phyloP scores from a whole-genome alignment of 306 rosid genomes.

The Citrullus mucosospermus region DNA sequence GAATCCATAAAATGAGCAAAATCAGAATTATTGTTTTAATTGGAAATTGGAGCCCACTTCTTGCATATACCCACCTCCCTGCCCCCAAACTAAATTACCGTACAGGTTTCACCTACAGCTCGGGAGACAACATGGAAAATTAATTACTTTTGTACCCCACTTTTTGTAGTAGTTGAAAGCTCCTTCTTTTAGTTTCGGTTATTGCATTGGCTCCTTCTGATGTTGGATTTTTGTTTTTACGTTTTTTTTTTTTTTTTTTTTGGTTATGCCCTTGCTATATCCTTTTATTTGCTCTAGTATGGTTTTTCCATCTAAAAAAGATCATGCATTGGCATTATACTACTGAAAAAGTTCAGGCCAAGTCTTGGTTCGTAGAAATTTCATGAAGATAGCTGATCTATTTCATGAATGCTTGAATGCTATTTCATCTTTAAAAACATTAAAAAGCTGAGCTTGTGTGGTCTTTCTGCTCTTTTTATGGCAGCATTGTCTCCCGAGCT shows the following conservation, averaged over 20 bases:
- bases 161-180: neutral
- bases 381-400: neutral
- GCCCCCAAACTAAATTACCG: neutral
- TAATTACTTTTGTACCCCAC: neutral
- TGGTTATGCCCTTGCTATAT: neutral
- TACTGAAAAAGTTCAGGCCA: neutral
- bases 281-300: neutral
- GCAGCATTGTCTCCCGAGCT: conserved; percentile 74
- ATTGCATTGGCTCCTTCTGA: neutral
- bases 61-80: neutral
- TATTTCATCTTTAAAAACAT: neutral
- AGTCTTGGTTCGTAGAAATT: neutral
- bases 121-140: neutral
- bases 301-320: neutral
- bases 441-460: neutral
- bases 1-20: too few species aligned
- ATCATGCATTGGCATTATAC: neutral
- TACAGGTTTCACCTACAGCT: neutral
- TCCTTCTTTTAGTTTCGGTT: neutral
- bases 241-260: neutral
- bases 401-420: neutral
- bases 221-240: neutral
- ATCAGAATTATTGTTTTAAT: neutral
- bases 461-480: neutral
- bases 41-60: neutral